Conservation (phyloP, 768 basidiomycete species). For the Suillus americanus region DNA sequence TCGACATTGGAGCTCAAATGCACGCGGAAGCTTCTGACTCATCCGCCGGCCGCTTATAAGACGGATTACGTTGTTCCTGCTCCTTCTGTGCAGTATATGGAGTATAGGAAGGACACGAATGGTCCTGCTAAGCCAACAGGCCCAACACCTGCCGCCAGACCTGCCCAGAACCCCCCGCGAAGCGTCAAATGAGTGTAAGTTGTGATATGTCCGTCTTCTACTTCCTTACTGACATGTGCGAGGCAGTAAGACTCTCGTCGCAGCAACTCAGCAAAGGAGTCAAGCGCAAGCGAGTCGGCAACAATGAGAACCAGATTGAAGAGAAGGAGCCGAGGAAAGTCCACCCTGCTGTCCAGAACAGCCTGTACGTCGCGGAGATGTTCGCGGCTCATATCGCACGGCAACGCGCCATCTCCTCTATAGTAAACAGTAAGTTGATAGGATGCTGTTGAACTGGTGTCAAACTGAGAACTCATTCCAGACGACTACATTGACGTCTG, state of each 20-base stretch:
- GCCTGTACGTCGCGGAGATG: conserved; percentile 1
- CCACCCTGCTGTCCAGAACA: neutral
- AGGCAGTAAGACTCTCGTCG: neutral
- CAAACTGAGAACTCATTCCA: neutral
- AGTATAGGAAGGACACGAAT: neutral
- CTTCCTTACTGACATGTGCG: neutral
- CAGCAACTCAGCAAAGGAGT: neutral
- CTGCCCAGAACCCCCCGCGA: neutral
- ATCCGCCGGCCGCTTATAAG: neutral
- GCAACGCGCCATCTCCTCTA: neutral
- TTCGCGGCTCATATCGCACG: conserved; percentile 3
- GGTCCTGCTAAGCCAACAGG: neutral
- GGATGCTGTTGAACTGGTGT: neutral
- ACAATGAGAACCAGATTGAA: neutral
- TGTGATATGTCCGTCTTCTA: neutral
- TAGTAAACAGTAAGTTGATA: neutral
- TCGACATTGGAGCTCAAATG: neutral
- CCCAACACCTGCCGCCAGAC: neutral
- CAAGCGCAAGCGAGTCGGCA: neutral
- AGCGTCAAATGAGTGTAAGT: neutral
- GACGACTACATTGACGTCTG: conserved; percentile 3
- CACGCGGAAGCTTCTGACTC: neutral
- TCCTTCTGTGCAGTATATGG: neutral
- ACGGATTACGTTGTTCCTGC: no score
- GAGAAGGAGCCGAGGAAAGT: neutral